A percentile compares a stretch with the other conserved stretches of the same genome.
Evolutionary conservation across 164 flowering plant species (phyloP).

Genomic region (Magnolia officinalis): DNA sequence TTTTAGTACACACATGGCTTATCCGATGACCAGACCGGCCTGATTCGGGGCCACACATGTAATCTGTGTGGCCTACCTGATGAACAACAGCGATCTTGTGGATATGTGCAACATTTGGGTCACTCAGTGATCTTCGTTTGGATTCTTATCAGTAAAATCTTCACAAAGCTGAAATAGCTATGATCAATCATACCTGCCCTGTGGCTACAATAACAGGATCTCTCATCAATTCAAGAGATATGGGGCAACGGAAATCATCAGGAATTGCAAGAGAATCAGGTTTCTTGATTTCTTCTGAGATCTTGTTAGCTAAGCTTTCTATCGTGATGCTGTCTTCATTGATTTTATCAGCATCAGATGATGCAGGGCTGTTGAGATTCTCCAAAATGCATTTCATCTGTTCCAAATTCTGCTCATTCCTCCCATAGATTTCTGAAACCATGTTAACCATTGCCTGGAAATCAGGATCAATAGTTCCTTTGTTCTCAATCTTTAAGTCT

Average conservation of each 20-base stretch:
- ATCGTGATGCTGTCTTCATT: constrained; percentile 21
- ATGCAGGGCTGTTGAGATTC: constrained; percentile 21
- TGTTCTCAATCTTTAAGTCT: constrained; percentile 26
- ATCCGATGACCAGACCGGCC: no score
- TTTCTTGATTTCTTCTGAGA: constrained; percentile 43
- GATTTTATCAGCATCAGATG: constrained; percentile 21
- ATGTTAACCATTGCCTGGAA: constrained; percentile 18
- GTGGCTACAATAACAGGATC: constrained; percentile 96
- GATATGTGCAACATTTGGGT: no score
- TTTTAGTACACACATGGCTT: no score
- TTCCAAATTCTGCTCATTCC: constrained; percentile 15
- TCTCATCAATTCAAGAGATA: constrained; percentile 90
- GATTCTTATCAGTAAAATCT: no score
- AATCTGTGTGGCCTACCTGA: no score
- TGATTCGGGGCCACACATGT: no score
- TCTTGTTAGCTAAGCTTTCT: constrained; percentile 22
- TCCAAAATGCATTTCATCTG: constrained; percentile 17
- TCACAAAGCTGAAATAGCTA: not conserved
- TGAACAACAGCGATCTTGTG: no score
- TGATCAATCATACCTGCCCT: constrained; percentile 64
- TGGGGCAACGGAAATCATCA: constrained; percentile 84
- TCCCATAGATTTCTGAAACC: constrained; percentile 20
- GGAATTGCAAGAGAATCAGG: constrained; percentile 52
- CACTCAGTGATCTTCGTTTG: no score
- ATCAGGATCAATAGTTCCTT: constrained; percentile 28